Conservation (phyloP, 345 rosid genomes). For the Hibiscus tridactylites region DNA sequence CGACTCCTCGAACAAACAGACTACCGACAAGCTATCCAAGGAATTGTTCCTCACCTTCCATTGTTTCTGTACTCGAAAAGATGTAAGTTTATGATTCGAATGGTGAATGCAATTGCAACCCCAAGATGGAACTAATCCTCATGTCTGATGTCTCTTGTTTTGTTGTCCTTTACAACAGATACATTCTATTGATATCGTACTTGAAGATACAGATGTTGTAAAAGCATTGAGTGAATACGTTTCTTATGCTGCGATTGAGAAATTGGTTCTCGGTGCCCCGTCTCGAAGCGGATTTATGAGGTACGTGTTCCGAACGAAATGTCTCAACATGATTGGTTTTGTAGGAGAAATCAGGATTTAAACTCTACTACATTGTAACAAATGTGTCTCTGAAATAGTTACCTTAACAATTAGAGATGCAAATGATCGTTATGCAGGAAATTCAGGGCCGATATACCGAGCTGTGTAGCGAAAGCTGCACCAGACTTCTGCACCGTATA, state of each 20-base stretch:
- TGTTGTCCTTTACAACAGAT: constrained; percentile 30
- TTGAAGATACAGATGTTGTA: constrained; percentile 56
- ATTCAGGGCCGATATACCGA: constrained; percentile 64
- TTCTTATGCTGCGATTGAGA: constrained; percentile 61
- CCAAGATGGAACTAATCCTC: too few relatives aligned
- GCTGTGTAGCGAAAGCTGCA: constrained; percentile 46
- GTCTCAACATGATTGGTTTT: not conserved
- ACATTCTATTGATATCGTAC: constrained; percentile 48
- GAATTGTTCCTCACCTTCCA: constrained; percentile 71
- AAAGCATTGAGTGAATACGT: constrained; percentile 69
- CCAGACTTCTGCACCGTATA: constrained; percentile 86
- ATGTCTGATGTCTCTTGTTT: not conserved
- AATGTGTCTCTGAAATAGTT: too few relatives aligned
- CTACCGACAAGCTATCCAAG: constrained; percentile 38
- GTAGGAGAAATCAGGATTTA: not conserved
- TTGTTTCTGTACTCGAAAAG: constrained; percentile 86
- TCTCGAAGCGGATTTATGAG: constrained; percentile 62
- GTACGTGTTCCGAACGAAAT: constrained; percentile 15
- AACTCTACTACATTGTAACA: not conserved
- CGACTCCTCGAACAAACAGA: constrained; percentile 19
- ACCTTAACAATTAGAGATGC: not conserved
- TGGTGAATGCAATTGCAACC: too few relatives aligned
- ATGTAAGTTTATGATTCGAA: constrained; percentile 27
- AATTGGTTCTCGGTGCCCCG: constrained; percentile 74
- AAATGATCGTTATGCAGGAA: constrained; percentile 28